A percentile compares a stretch with the other conserved stretches of the same genome.
phyloP scores from a whole-genome alignment of 352 stramenopile species.

The Phytopythium chamaehyphon region DNA sequence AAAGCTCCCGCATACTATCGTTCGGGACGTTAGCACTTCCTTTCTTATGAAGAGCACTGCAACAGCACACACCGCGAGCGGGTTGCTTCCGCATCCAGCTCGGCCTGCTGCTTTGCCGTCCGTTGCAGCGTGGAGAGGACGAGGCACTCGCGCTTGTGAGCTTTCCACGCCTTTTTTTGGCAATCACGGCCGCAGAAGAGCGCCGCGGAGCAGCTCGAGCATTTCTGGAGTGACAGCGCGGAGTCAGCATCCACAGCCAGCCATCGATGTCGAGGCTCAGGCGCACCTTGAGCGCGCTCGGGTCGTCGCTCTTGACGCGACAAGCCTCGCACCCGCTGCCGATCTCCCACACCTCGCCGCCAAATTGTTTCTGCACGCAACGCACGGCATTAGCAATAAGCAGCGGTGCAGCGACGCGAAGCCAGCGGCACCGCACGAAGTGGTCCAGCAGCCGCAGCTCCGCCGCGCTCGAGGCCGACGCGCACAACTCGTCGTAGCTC shows the following conservation, averaged over 20 bases:
- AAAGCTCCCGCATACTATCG: conserved; percentile 28
- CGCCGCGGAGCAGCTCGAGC: conserved; percentile 48
- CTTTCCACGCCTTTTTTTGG: conserved; percentile 48
- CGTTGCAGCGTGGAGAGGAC: conserved; percentile 55
- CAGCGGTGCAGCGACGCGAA: background rate
- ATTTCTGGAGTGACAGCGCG: conserved; percentile 28
- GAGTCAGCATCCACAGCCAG: background rate
- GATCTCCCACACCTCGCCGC: conserved; percentile 71
- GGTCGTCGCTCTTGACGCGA: conserved; percentile 39
- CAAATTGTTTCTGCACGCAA: conserved; percentile 45
- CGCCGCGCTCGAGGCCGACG: conserved; percentile 51
- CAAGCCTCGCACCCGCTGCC: conserved; percentile 55
- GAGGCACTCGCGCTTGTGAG: conserved; percentile 56
- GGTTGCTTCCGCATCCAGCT: background rate
- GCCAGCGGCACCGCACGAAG: conserved; percentile 27
- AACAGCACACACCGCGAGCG: background rate
- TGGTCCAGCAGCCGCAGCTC: conserved; percentile 68
- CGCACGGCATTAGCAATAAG: background rate
- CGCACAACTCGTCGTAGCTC: conserved; percentile 66
- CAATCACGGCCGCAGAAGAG: conserved; percentile 66
- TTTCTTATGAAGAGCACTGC: background rate
- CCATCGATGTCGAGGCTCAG: background rate
- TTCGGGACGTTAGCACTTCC: background rate
- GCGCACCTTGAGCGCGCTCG: conserved; percentile 40
- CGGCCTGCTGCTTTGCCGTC: background rate